Conservation (phyloP, 2,329 filamentous ascomycete genomes). For the Ceratocystis cubensis region DNA sequence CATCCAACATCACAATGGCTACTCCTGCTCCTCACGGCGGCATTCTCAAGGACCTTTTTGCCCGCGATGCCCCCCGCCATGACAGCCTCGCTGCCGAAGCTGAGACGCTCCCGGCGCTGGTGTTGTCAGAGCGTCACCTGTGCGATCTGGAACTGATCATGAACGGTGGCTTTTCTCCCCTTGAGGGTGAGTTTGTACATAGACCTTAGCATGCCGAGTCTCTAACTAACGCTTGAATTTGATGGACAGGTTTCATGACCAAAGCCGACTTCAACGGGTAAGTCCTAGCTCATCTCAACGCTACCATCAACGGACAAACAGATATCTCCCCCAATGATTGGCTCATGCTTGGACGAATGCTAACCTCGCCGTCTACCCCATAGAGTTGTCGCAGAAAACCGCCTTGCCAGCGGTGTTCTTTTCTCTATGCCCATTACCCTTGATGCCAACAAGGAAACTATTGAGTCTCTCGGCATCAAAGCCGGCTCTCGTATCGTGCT, state of each 20-base stretch:
- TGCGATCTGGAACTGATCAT: slow-evolving; percentile 96
- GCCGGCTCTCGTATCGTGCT: slow-evolving; percentile 72
- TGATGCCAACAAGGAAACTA: slow-evolving; percentile 63
- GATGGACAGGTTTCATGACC: slow-evolving; percentile 71
- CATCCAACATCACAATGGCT: slow-evolving; percentile 38
- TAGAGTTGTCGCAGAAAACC: slow-evolving; percentile 79
- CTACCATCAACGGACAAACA: neutral
- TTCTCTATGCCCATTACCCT: slow-evolving; percentile 97
- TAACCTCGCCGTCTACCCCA: neutral
- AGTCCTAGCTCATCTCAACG: slow-evolving; percentile 23
- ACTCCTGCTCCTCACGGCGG: slow-evolving; percentile 67
- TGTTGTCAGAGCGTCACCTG: slow-evolving; percentile 83
- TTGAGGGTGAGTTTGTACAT: slow-evolving; percentile 60
- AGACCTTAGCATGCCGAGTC: neutral
- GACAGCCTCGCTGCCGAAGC: slow-evolving; percentile 70
- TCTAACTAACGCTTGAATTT: neutral
- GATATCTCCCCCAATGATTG: neutral
- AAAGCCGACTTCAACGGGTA: slow-evolving; percentile 94
- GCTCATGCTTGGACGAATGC: neutral
- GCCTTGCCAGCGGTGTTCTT: slow-evolving; percentile 75
- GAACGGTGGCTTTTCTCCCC: slow-evolving; percentile 92
- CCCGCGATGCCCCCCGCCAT: slow-evolving; percentile 76
- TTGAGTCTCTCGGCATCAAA: slow-evolving; percentile 65
- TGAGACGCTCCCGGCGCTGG: slow-evolving; percentile 70
- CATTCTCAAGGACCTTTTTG: slow-evolving; percentile 93